Percentiles rank a stretch among this genome's conserved stretches.
Conservation (phyloP, 2,329 filamentous ascomycete species). For the Coniochaeta sp. region DNA sequence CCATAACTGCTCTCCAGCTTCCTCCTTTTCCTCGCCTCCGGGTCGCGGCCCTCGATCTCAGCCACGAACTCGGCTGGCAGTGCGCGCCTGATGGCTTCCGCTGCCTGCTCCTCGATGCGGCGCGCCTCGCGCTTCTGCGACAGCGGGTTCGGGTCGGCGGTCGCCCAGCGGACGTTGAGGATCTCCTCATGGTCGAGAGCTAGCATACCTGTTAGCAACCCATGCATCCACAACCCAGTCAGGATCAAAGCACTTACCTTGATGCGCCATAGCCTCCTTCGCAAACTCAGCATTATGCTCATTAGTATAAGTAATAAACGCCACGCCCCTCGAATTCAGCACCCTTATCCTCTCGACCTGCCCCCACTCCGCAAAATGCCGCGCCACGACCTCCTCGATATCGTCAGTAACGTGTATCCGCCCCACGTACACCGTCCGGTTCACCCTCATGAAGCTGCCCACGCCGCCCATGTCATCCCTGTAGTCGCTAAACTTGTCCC, state of each 20-base stretch:
- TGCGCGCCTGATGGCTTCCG: slow-evolving; percentile 83
- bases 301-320: slow-evolving; percentile 90
- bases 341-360: slow-evolving; percentile 85
- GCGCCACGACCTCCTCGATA: slow-evolving; percentile 89
- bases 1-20: slow-evolving; percentile 88
- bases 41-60: slow-evolving; percentile 87
- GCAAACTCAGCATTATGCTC: slow-evolving; percentile 87
- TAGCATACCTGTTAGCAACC: slow-evolving; percentile 9
- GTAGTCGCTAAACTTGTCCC: slow-evolving; percentile 90
- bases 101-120: slow-evolving; percentile 89
- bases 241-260: slow-evolving; percentile 30
- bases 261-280: slow-evolving; percentile 93
- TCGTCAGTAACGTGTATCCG: slow-evolving; percentile 94
- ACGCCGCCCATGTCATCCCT: slow-evolving; percentile 97
- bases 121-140: slow-evolving; percentile 87
- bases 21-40: slow-evolving; percentile 78
- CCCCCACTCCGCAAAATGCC: slow-evolving; percentile 97
- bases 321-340: slow-evolving; percentile 81
- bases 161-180: slow-evolving; percentile 95
- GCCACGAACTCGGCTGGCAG: slow-evolving; percentile 86
- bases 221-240: background rate
- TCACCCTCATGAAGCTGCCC: slow-evolving; percentile 87
- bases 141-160: slow-evolving; percentile 90
- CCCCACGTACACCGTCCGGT: slow-evolving; percentile 88
- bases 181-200: slow-evolving; percentile 86